Evolutionary conservation across 1,284 basidiomycete species (phyloP).

Genomic region (Apiotrichum mycotoxinovorans): DNA sequence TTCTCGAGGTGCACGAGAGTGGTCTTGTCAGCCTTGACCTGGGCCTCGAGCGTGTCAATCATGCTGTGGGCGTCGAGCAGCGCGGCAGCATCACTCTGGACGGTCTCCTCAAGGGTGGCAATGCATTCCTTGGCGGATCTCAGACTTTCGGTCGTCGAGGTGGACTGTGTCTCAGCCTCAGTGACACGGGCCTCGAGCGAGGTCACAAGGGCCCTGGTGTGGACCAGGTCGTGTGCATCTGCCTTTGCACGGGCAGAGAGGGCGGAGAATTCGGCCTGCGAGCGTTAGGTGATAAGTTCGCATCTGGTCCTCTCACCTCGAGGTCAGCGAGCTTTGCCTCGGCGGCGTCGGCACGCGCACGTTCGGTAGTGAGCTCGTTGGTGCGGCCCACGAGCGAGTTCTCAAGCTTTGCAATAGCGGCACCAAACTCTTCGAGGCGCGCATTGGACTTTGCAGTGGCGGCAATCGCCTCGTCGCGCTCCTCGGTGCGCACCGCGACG

Average conservation of each 20-base stretch:
- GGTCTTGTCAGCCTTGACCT: background rate
- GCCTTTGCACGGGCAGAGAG: background rate
- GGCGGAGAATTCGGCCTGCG: background rate
- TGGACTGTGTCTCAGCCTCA: background rate
- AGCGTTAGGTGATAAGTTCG: background rate
- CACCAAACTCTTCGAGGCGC: background rate
- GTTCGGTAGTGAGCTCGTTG: background rate
- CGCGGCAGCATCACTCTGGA: background rate
- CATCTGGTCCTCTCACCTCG: background rate
- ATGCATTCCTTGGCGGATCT: background rate
- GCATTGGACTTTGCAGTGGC: background rate
- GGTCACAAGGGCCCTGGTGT: background rate
- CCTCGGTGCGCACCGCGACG: background rate
- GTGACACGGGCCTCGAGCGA: background rate
- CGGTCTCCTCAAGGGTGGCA: background rate
- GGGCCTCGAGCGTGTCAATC: background rate
- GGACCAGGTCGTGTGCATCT: background rate
- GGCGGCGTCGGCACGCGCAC: background rate
- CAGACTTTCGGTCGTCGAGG: background rate
- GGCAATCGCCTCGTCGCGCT: background rate
- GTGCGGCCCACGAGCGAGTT: background rate
- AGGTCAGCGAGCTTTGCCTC: background rate
- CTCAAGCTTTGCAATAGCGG: background rate
- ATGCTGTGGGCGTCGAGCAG: background rate
- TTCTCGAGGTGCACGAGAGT: background rate